Base-by-base conservation (phyloP, 2,329 filamentous ascomycete species). In the Xylariaceae sp. region DNA sequence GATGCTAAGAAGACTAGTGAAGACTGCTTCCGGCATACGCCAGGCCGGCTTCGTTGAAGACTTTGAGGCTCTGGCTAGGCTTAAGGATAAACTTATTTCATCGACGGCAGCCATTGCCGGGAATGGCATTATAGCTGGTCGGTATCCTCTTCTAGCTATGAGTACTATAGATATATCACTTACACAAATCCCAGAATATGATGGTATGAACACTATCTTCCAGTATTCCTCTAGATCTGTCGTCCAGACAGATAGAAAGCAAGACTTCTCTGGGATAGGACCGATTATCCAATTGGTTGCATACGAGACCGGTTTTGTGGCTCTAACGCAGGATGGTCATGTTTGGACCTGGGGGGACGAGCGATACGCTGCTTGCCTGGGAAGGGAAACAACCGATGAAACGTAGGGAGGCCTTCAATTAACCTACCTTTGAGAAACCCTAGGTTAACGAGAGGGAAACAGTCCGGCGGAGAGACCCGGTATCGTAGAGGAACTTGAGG, bases 281-380 rank as follows among this genome's bases (percentile, higher is more conserved):
- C 44, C 50, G 1, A 67, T 79, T 19, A 65, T 63, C 19, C 77
- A 83, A 52, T 63, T 82, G 1, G 75, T 71, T 18, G 74, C 79
- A 16, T 83, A 78, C 61, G 76, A 80, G 43, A 72, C 77, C 0
- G 81, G 81, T 1, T 83, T 83, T 63, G 72, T 75, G 3, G 74
- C 79, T 14, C 70, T 84, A 6, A 70, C 77, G 1, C 52, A 74
- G 0, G 66, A 75, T 10, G 78, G 77, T n/a, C 66, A 70, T 1
- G 79, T 84, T 21, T 77, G 74, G 60, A 81, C 80, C 0, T 76
- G 79, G 68, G 87, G 87, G 7, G 86, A 89, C 62, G 72, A 78
- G 45, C 80, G 87, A 16, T 87, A 84, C 62, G 71, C 74, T 23
- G 73, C 77, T 37, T 84, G 81, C 52, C 78, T 89, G 0, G 85